Evolutionary conservation across 2,329 filamentous ascomycete genomes (phyloP), one percentile per base, ranked within the genome.

Genomic region (Ceratocystiopsis minuta): DNA sequence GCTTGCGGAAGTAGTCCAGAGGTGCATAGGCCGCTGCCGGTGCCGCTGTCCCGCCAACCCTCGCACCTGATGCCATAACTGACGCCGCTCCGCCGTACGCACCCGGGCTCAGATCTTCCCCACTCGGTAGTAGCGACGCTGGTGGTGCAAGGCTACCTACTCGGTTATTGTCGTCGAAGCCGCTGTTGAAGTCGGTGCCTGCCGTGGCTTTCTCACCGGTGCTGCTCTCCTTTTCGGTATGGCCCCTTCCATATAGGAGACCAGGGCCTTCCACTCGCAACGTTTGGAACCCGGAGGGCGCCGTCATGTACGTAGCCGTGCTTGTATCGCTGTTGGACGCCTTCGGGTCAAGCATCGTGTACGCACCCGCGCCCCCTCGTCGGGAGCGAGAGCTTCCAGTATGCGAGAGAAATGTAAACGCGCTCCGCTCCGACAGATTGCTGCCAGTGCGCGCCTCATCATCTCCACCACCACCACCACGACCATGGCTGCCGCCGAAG

Each of bases 391-490:
- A 45, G 24, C 48, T 50, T 10, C 31, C 40, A 0, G 46, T 43
- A 2, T 42, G 45, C 3, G 45, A 41, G 33, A 48, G 49, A 17
- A 60, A 62, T 33, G 61, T 64, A 14, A 65, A 56, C 3, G 59
- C 59, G 51, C 66, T 68, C 32, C 62, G 59, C 43, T 77, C 72
- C 1, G 71, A 75, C 3, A 75, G 53, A 50, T 68, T 72, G 50
- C 70, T 75, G 28, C 60, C 68, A 6, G 70, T 74, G 24, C 71
- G 62, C 5, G 63, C 63, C 34, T 71, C 67, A 36, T 70, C 66
- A 15, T 67, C 64, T 1, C 44, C 16, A 16, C 24, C 39, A 45
- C 41, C n/a, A 33, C 36, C 15, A 36, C 41, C 14, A 40, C 36
- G 4, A 34, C 40, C 16, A 12, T 15, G 13, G 32, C 32, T 13